Base-by-base conservation (phyloP, 257 asterid genomes). In the Haberlea rhodopensis region DNA sequence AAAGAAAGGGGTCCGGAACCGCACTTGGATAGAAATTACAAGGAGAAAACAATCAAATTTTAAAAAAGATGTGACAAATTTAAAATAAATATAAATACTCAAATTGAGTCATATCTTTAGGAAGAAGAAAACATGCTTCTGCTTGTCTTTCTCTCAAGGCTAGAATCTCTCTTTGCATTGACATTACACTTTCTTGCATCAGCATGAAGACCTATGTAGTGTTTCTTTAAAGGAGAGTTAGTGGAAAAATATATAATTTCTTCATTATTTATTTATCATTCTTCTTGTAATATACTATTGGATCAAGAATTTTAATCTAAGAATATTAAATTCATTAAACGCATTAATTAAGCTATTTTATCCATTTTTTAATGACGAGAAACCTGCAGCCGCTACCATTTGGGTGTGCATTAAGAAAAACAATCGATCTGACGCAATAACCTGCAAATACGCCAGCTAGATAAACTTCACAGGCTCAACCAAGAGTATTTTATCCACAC, bases 61-160 rank as follows among this genome's bases (percentile, higher is more conserved):
- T 69, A 61, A 82, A 82, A n/a, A 85, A 85, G 78, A 71, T 58
- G 51, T 34, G 46, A 37, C 46, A 37, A 37, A 37, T 37, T 37
- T 43, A 26, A 43, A 59, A 57, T 53, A 22, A 69, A 63, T 60
- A 62, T 37, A 53, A 68, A 57, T 76, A 32, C 66, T 68, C 60
- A 75, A 79, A 78, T 76, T 63, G 82, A 76, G 77, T 87, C 89
- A 75, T 86, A 87, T 87, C 85, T 87, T 87, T 81, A 83, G 79
- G 87, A 74, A 18, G 82, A 79, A 78, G 80, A 71, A 79, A 75
- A 64, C 82, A 77, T 75, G 77, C 67, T 82, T 89, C 87, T 87
- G 91, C 71, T 84, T 85, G 95, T 89, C 95, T 79, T 72, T 81
- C 85, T 87, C 85, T 74, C 66, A 1, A 64, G 59, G 26, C 49